Evolutionary conservation across 78 protist genomes (phyloP).

Genomic region (Dictyostelium discoideum): dicty_2.7 NC_007090.3:2170001-2170500

Average conservation of each 20-base stretch:
- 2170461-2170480: too few relatives aligned
- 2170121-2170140: conserved; percentile 41
- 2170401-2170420: not conserved
- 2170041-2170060: conserved; percentile 5
- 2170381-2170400: conserved; percentile 42
- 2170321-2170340: conserved; percentile 3
- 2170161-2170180: conserved; percentile 33
- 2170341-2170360: conserved; percentile 22
- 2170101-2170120: conserved; percentile 27
- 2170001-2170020: too few relatives aligned
- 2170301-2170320: conserved; percentile 36
- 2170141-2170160: conserved; percentile 49
- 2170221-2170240: conserved; percentile 53
- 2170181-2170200: conserved; percentile 37
- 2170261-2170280: conserved; percentile 6
- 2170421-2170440: not conserved
- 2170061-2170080: not conserved
- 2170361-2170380: not conserved
- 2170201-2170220: not conserved
- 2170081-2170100: not conserved
- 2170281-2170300: conserved; percentile 7
- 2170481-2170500: conserved; percentile 20
- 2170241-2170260: conserved; percentile 44
- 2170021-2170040: not conserved
- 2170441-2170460: not conserved